These are phyloP conservation scores for Ophioceras dolichostomum DNA, from an alignment of 2,329 filamentous ascomycete species.

Conservation along the genomic window DNA sequence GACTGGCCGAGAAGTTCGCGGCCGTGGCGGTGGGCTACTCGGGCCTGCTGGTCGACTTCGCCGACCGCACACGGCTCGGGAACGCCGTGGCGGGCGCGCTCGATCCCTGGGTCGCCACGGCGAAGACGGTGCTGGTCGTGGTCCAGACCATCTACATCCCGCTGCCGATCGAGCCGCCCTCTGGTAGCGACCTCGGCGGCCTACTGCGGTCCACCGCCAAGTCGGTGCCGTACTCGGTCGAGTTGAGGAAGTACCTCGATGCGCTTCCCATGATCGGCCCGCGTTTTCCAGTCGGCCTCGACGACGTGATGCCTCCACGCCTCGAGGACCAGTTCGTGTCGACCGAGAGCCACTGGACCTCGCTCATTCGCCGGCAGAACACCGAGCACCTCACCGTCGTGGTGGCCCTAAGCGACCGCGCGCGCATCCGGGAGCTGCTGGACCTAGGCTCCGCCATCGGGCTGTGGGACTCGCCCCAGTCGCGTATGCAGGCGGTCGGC, in stretches of 20 bases:
- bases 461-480: too few species aligned
- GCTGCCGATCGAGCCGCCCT: neutral
- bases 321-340: too few species aligned
- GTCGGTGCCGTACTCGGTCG: too few species aligned
- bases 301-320: too few species aligned
- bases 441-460: neutral
- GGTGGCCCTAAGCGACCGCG: neutral
- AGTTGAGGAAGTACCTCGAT: too few species aligned
- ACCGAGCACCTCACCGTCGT: neutral
- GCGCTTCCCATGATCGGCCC: too few species aligned
- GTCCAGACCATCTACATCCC: neutral
- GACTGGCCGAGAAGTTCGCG: neutral
- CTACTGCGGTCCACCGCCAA: too few species aligned
- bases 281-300: too few species aligned
- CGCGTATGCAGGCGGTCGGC: neutral
- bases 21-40: neutral
- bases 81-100: too few species aligned
- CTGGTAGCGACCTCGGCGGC: too few species aligned
- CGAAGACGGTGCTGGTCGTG: neutral
- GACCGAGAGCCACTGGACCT: too few species aligned
- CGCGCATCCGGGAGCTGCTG: neutral
- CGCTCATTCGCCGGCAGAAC: neutral
- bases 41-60: neutral
- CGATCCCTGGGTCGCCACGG: neutral
- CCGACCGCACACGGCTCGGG: too few species aligned